phyloP scores from a whole-genome alignment of 306 rosid species.

The Castanea crenata region DNA sequence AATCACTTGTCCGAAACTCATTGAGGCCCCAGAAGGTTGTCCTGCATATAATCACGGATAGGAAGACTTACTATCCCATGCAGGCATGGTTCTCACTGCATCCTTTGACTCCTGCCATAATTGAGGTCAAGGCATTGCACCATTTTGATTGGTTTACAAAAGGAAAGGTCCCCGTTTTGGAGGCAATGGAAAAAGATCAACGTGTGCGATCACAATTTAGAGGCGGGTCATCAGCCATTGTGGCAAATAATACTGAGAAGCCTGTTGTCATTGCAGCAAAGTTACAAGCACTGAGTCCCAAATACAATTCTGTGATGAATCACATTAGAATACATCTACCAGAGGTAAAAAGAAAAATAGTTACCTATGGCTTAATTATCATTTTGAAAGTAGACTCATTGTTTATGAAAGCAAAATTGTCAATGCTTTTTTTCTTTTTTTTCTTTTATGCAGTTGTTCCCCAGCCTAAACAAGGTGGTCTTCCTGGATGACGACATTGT shows the following conservation, averaged over 20 bases:
- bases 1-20: constrained; percentile 74
- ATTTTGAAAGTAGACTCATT: no score
- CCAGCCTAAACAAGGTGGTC: constrained; percentile 88
- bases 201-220: constrained; percentile 77
- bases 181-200: constrained; percentile 98
- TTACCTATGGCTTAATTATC: no score
- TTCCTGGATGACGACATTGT: constrained; percentile 95
- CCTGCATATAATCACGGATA: constrained; percentile 87
- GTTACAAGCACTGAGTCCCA: constrained; percentile 95
- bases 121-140: constrained; percentile 98
- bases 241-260: constrained; percentile 72
- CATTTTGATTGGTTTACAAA: constrained; percentile 95
- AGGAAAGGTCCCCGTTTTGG: constrained; percentile 95
- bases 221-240: constrained; percentile 95
- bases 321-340: constrained; percentile 94
- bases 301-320: constrained; percentile 96
- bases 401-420: background rate
- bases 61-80: constrained; percentile 93
- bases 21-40: constrained; percentile 64
- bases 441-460: constrained; percentile 67
- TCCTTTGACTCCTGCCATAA: constrained; percentile 75
- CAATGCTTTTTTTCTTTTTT: background rate
- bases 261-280: constrained; percentile 85
- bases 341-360: constrained; percentile 55
- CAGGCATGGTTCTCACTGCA: constrained; percentile 99